These are phyloP conservation scores for Malania oleifera DNA, from an alignment of 164 flowering plant genomes.

Conservation along the genomic window DNA sequence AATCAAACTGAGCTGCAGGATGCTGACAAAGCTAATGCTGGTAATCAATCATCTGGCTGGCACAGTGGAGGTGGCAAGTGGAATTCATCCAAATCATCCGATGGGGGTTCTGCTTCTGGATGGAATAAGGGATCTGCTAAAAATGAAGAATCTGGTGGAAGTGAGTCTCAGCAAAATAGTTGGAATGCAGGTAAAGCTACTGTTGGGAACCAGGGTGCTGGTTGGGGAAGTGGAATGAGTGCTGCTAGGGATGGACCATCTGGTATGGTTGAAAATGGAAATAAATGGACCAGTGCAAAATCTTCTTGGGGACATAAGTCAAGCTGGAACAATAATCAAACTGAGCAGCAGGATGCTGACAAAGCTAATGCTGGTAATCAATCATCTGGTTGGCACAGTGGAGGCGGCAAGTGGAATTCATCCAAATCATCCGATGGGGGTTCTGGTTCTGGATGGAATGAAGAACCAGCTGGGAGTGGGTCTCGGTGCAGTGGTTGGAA, in stretches of 20 bases:
- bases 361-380: neutral
- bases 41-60: conserved; percentile 2
- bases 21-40: no score
- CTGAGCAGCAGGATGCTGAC: neutral
- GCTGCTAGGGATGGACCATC: no score
- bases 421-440: conserved; percentile 8
- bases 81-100: conserved; percentile 1
- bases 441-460: neutral
- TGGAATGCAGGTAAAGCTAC: neutral
- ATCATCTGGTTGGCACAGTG: conserved; percentile 4
- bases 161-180: neutral
- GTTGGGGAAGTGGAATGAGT: neutral
- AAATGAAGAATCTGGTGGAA: neutral
- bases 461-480: neutral
- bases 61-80: neutral
- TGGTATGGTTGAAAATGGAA: no score
- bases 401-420: neutral
- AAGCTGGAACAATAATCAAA: neutral
- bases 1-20: neutral
- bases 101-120: neutral
- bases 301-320: no score
- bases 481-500: neutral
- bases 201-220: no score
- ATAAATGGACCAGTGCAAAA: conserved; percentile 4
- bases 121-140: neutral